These are phyloP conservation scores for Lichtheimia ramosa DNA, from an alignment of 371 early-diverging fungal genomes.

Conservation along the genomic window DNA sequence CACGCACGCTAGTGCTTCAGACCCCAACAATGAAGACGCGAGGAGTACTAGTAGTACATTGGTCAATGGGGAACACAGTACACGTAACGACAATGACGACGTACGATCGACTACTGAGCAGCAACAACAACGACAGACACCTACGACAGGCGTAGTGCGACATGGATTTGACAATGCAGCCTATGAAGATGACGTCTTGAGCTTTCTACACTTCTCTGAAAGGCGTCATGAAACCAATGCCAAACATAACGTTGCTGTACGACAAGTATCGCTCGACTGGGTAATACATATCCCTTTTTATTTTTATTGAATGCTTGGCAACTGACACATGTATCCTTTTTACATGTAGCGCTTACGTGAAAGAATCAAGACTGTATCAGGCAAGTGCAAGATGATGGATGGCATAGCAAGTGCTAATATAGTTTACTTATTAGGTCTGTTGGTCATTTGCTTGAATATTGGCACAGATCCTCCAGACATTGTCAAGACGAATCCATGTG, in stretches of 20 bases:
- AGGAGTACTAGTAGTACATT: constrained; percentile 62
- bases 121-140: constrained; percentile 6
- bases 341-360: constrained; percentile 39
- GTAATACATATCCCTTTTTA: constrained; percentile 16
- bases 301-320: background rate
- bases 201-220: constrained; percentile 61
- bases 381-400: background rate
- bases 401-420: background rate
- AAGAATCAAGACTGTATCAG: constrained; percentile 52
- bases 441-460: constrained; percentile 93
- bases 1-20: constrained; percentile 17
- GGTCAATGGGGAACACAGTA: constrained; percentile 52
- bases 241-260: constrained; percentile 19
- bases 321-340: background rate
- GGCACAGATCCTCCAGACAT: constrained; percentile 97
- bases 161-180: constrained; percentile 60
- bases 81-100: constrained; percentile 29
- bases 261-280: constrained; percentile 40
- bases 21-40: constrained; percentile 53
- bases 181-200: constrained; percentile 57
- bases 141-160: constrained; percentile 20
- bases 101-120: constrained; percentile 14
- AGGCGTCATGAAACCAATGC: constrained; percentile 58
- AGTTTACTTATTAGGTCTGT: constrained; percentile 32
- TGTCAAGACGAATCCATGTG: constrained; percentile 85